Evolutionary conservation across 148 eudicot species (phyloP), one percentile per base, ranked within the genome.

Genomic region (Chenopodium suecicum): DNA sequence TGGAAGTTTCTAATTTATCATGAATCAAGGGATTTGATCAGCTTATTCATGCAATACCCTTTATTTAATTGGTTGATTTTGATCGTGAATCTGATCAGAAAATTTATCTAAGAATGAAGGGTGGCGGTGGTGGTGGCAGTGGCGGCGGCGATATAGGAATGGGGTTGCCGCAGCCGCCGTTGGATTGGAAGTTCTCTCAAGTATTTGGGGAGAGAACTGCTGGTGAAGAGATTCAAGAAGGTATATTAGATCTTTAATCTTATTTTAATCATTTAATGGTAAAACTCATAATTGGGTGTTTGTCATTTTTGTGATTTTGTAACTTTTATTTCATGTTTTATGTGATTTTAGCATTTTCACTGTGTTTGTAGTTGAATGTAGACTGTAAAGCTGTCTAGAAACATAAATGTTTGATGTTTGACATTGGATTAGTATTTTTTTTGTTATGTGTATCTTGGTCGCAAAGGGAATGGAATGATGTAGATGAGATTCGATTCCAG

Each of bases 171-270:
- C 86, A 91, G 50, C 90, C 91, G 20, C 85, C 94, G 88, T 85
- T 91, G 54, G 98, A 95, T 75, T 93, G 97, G 97, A 90, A 88
- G 83, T 95, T 94, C 83, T 92, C 98, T 72, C 98, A 94, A 91
- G 98, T 94, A 23, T 94, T 94, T 81, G 97, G 97, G 2, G 97
- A 94, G 72, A 87, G 98, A 11, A 86, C 93, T 46, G 98, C 94
- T 62, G 98, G 95, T 9, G 97, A 94, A 81, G 97, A 94, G 85
- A 97, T 94, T 22, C 98, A 94, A 69, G 97, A 94, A 93, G 98
- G 98, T 94, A 73, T 78, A 78, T 73, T 23, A 37, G 5, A 50
- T 31, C 63, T 60, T 22, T 56, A 68, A 7, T 50, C 25, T 73
- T 37, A 6, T 37, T 37, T 37, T 37, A 37, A 5, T 37, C 7